These are phyloP conservation scores for Microcyclospora tardicrescens DNA, from an alignment of 2,329 filamentous ascomycete genomes.

Conservation along the genomic window DNA sequence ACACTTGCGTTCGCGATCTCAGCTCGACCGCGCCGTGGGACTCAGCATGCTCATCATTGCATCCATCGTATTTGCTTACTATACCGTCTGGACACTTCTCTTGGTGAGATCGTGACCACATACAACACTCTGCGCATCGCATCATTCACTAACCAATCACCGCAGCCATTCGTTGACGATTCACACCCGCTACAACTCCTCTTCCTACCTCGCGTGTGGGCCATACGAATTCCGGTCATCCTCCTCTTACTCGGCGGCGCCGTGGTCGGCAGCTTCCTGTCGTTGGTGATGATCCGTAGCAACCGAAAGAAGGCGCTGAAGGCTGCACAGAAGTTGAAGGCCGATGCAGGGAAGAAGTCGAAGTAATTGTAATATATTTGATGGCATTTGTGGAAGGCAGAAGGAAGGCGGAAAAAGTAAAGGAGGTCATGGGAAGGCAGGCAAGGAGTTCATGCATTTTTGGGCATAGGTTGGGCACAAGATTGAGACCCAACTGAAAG, in stretches of 20 bases:
- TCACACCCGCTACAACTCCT: constrained; percentile 86
- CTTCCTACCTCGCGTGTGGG: constrained; percentile 96
- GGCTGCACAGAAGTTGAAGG: constrained; percentile 68
- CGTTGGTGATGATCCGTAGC: constrained; percentile 96
- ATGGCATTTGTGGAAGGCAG: background rate
- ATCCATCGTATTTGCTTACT: constrained; percentile 71
- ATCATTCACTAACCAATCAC: background rate
- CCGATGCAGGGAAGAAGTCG: constrained; percentile 17
- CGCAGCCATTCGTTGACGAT: constrained; percentile 88
- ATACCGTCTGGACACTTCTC: constrained; percentile 91
- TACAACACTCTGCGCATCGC: background rate
- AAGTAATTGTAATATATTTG: background rate
- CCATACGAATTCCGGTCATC: constrained; percentile 95
- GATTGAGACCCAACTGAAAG: too few species aligned
- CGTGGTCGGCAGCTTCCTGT: constrained; percentile 90
- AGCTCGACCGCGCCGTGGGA: constrained; percentile 85
- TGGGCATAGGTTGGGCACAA: too few species aligned
- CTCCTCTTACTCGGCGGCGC: constrained; percentile 82
- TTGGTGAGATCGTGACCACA: constrained; percentile 52
- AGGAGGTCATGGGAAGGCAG: too few species aligned
- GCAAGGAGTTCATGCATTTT: too few species aligned
- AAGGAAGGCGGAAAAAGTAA: background rate
- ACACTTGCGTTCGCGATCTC: constrained; percentile 4
- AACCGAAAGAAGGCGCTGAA: constrained; percentile 96
- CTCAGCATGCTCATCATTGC: constrained; percentile 64